Base-by-base conservation (phyloP, 2,329 filamentous ascomycete genomes). In the Aspergillus pseudonomiae region DNA sequence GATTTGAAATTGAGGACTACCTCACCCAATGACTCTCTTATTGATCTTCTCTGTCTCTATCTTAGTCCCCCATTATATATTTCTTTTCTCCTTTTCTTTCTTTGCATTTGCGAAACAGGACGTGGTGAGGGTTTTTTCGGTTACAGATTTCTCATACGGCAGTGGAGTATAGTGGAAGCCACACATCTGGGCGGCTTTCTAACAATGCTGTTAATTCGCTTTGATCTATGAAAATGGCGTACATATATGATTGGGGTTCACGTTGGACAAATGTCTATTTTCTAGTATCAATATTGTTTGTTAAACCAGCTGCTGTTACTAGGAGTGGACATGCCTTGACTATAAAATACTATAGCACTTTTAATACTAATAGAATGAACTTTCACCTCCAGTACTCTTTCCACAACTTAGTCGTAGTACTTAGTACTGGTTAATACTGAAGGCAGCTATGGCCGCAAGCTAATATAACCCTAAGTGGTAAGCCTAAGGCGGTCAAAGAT, bases 1-100 rank as follows among this genome's bases (percentile, higher is more conserved):
- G 88, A 1, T 97, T 97, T 78, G 94, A 97, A 80, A 88, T 97
- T 67, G 86, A 91, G 60, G 94, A 97, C 78, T 96, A 77, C 64
- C 71, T 82, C 67, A 77, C 79, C 28, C 75, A 77, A 68, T 81
- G 54, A 68, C n/a, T 46, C 61, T 41, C 48, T 39, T 39, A 36
- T 59, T 59, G 19, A 24, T 7, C 30, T 45, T 63, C 57, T 59
- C 19, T 41, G 21, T 52, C 34, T 59, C 55, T 36, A 19, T 60
- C 57, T 6, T 21, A 30, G 43, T 45, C 28, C 39, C 28, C 26
- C 54, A 52, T 64, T 36, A 30, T 26, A 7, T 62, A 55, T 45
- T 60, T 30, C 39, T 30, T 34, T 28, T 19, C 28, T 48, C 36
- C 43, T 48, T 14, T 43, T 46, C 12, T 6, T 54, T 45, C 50